Conservation (phyloP, 2,329 filamentous ascomycete genomes). For the Lojkania enalia region DNA sequence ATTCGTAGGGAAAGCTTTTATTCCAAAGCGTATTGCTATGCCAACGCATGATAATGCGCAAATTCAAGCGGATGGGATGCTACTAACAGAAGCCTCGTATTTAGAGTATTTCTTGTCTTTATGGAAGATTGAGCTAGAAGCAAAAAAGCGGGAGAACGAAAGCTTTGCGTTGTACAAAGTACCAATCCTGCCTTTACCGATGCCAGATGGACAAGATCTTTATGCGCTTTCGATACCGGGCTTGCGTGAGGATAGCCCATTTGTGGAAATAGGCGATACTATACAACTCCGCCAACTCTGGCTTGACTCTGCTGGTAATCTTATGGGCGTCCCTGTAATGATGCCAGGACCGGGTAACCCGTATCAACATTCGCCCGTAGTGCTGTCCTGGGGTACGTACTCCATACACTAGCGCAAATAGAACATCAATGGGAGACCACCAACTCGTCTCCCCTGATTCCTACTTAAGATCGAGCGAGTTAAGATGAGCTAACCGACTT, state of each 20-base stretch:
- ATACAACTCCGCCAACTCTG: constrained; percentile 37
- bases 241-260: constrained; percentile 35
- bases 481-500: too few relatives aligned
- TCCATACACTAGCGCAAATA: too few relatives aligned
- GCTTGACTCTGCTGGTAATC: constrained; percentile 19
- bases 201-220: constrained; percentile 6
- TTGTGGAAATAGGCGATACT: constrained; percentile 36
- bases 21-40: constrained; percentile 4
- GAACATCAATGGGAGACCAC: too few relatives aligned
- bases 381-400: too few relatives aligned
- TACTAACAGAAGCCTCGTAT: constrained; percentile 18
- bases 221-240: constrained; percentile 32
- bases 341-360: too few relatives aligned
- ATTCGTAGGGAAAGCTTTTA: constrained; percentile 17
- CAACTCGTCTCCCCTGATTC: too few relatives aligned
- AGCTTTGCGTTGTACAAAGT: constrained; percentile 24
- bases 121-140: constrained; percentile 20
- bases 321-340: constrained; percentile 7
- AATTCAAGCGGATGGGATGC: neutral
- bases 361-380: too few relatives aligned
- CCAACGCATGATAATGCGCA: neutral
- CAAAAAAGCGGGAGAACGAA: constrained; percentile 23
- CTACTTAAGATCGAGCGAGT: too few relatives aligned
- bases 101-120: constrained; percentile 18
- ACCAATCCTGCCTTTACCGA: constrained; percentile 7